A percentile compares a stretch with the other conserved stretches of the same genome.
phyloP scores from a whole-genome alignment of 306 rosid genomes.

The Vicia villosa region DNA sequence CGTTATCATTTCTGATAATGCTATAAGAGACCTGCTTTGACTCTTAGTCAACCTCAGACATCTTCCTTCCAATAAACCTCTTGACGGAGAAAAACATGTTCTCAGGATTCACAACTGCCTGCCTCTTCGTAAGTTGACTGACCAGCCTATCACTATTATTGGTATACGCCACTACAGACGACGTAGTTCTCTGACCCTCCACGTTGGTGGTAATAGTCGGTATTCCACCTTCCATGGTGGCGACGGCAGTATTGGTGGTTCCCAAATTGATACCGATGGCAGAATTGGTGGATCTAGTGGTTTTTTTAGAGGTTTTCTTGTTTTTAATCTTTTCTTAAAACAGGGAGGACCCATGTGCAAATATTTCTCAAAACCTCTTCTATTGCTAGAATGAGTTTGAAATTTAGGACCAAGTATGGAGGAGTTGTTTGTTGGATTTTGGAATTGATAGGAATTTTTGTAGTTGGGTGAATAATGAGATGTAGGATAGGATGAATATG shows the following conservation, averaged over 20 bases:
- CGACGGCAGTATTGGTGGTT: slow-evolving; percentile 82
- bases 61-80: slow-evolving; percentile 91
- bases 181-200: slow-evolving; percentile 87
- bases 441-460: too few relatives aligned
- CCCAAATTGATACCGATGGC: slow-evolving; percentile 83
- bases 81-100: slow-evolving; percentile 87
- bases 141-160: slow-evolving; percentile 83
- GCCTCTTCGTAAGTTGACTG: slow-evolving; percentile 87
- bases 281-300: too few relatives aligned
- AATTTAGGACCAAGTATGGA: too few relatives aligned
- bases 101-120: slow-evolving; percentile 87
- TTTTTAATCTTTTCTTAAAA: too few relatives aligned
- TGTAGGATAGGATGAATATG: too few relatives aligned
- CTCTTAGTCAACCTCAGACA: slow-evolving; percentile 90
- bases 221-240: slow-evolving; percentile 85
- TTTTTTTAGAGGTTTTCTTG: too few relatives aligned
- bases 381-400: too few relatives aligned
- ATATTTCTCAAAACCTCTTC: too few relatives aligned
- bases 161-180: slow-evolving; percentile 85
- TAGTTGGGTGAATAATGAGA: too few relatives aligned
- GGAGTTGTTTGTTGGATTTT: too few relatives aligned
- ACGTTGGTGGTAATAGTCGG: slow-evolving; percentile 87
- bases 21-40: slow-evolving; percentile 84
- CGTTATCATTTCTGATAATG: slow-evolving; percentile 75
- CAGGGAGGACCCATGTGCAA: too few relatives aligned